phyloP scores from a whole-genome alignment of 108 stramenopile genomes.

The Fistulifera pelliculosa region DNA sequence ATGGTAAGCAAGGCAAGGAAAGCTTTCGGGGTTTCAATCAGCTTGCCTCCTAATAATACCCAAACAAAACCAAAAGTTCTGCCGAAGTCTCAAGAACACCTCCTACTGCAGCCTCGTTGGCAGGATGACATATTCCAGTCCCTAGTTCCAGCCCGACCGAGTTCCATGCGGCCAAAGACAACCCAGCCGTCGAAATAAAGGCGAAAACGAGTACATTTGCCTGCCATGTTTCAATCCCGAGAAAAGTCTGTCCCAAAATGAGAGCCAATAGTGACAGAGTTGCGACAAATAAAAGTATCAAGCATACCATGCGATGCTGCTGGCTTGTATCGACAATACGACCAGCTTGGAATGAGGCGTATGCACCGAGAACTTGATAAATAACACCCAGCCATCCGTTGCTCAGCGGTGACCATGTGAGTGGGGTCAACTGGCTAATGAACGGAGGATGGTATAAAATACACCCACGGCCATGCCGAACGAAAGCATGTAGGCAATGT shows the following conservation, averaged over 20 bases:
- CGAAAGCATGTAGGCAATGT: not conserved
- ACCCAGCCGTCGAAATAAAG: not conserved
- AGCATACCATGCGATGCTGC: not conserved
- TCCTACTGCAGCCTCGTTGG: not conserved
- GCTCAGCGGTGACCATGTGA: not conserved
- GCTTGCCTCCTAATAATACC: not conserved
- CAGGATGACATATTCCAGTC: not conserved
- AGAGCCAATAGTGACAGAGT: not conserved
- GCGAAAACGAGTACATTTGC: not conserved
- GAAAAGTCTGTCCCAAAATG: not conserved
- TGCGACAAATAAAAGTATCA: not conserved
- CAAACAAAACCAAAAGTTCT: slow-evolving; percentile 2
- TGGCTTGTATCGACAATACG: not conserved
- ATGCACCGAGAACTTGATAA: not conserved
- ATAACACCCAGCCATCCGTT: not conserved
- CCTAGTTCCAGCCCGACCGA: slow-evolving; percentile 5
- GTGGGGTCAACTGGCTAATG: not conserved
- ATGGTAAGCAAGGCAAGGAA: not conserved
- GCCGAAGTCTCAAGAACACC: not conserved
- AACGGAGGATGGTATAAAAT: slow-evolving; percentile 3
- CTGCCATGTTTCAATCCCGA: not conserved
- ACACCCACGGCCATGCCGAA: slow-evolving; percentile 4
- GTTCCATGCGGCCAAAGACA: not conserved
- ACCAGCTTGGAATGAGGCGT: not conserved
- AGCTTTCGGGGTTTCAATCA: not conserved